Conservation (phyloP, 2,329 filamentous ascomycete species). For the Cryphonectria naterciae region DNA sequence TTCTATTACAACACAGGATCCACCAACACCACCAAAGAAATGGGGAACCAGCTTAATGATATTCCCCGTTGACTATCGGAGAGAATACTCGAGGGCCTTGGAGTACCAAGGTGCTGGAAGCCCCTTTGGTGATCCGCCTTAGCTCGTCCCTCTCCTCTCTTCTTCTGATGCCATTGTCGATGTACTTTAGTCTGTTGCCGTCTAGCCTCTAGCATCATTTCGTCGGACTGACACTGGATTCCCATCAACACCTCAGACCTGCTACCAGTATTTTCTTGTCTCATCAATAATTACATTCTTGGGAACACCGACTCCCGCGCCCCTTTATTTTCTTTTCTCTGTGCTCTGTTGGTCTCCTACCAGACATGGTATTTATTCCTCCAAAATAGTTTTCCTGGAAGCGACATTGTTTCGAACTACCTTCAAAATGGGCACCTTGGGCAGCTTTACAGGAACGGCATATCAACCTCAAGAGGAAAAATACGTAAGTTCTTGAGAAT, state of each 20-base stretch:
- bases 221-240: not conserved
- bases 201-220: not conserved
- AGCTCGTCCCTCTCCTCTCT: not conserved
- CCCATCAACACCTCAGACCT: not conserved
- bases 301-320: not conserved
- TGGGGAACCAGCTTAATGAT: not conserved
- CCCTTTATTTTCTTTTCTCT: not conserved
- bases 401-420: not conserved
- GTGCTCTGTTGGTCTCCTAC: not conserved
- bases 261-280: not conserved
- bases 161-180: not conserved
- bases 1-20: not conserved
- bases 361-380: not conserved
- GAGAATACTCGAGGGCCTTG: not conserved
- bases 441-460: conserved; percentile 43
- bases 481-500: conserved; percentile 35
- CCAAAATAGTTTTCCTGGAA: not conserved
- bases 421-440: conserved; percentile 22
- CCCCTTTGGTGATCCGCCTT: not conserved
- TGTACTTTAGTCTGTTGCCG: not conserved
- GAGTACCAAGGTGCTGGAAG: not conserved
- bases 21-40: not conserved
- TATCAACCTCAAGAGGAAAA: conserved; percentile 48
- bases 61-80: not conserved
- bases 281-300: not conserved